Evolutionary conservation across 345 rosid species (phyloP), one percentile per base, ranked within the genome.

Genomic region (Odontarrhena argentea): DNA sequence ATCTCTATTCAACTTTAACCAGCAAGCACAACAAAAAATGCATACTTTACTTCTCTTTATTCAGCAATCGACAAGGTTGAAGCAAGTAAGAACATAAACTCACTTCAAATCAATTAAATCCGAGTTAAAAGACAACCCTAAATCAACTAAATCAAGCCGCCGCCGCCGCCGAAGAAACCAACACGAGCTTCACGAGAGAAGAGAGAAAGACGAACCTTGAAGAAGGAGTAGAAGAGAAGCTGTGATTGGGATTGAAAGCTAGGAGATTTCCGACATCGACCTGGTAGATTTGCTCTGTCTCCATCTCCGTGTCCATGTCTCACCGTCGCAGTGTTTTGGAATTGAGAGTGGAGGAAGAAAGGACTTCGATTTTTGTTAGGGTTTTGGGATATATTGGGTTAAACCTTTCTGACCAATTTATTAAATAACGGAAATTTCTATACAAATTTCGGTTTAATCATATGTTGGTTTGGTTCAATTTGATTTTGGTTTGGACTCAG

Each of bases 211-310:
- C 13, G 51, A 57, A 86, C 97, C 97, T 90, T 61, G 92, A 78
- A 63, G 86, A 69, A 35, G 91, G 82, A 3, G 77, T 35, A 55
- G 91, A 76, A 9, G 82, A 14, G 54, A 84, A 82, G 25, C 47
- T 69, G 68, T 84, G 83, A 63, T 58, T 76, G 9, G 85, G 70
- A 70, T 89, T 82, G 69, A 76, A 87, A 67, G 83, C 91, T 68
- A 84, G 46, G 44, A 92, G 92, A 79, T 89, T 79, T 13, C 96
- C 95, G 32, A 87, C 78, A 86, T 92, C 92, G 2, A 87, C 69
- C 65, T 79, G 75, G 69, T 60, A 60, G 50, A 68, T 49, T 12
- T 64, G 77, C 26, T 63, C 52, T 3, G 36, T 62, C 63, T 79
- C 88, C 76, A 51, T 74, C 60, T 67, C 79, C 36, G 6, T 32